Base-by-base conservation (phyloP, 371 early-diverging fungal genomes). In the Thermomucor indicae-seudaticae region DNA sequence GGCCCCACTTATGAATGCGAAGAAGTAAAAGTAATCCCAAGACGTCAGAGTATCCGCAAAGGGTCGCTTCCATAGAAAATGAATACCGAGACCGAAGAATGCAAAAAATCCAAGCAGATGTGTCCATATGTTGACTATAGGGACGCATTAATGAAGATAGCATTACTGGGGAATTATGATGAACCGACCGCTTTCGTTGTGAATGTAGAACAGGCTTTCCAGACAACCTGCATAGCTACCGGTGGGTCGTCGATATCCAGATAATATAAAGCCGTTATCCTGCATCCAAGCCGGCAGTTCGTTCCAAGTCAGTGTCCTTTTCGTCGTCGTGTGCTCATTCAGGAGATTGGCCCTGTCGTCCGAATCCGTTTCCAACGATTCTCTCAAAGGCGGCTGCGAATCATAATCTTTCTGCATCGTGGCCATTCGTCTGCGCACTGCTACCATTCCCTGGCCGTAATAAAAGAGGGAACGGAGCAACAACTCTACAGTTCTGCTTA, bases 211-310 rank as follows among this genome's bases (percentile, higher is more conserved):
- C 53, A 91, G 61, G n/a, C 90, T 89, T 32, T 74, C 64, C 6
- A 86, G 29, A 55, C 96, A 97, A 32, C 78, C 80, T 2, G 11
- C 24, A 55, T 86, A 92, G 24, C 88, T 90, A 52, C 80, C 70
- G 14, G 81, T 81, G 46, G 88, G 88, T 16, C 78, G 74, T 42
- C 96, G 79, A 70, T 97, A 97, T 11, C 91, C 93, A 24, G 63
- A 69, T 29, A 68, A 73, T 55, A 91, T 90, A 51, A 43, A 57
- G 31, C 67, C 58, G 64, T 86, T 90, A 60, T 89, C 90, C 24
- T 78, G 80, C 83, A 88, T 81, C 90, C 90, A 90, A 19, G 48
- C 47, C 2, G 91, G 90, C 37, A 51, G 22, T 25, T 51, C 44
- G 17, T 43, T n/a, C 51, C 51, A 51, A 14, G 44, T 28, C 1